phyloP scores from a whole-genome alignment of 2,329 filamentous ascomycete genomes.

The Claviceps sorghi region DNA sequence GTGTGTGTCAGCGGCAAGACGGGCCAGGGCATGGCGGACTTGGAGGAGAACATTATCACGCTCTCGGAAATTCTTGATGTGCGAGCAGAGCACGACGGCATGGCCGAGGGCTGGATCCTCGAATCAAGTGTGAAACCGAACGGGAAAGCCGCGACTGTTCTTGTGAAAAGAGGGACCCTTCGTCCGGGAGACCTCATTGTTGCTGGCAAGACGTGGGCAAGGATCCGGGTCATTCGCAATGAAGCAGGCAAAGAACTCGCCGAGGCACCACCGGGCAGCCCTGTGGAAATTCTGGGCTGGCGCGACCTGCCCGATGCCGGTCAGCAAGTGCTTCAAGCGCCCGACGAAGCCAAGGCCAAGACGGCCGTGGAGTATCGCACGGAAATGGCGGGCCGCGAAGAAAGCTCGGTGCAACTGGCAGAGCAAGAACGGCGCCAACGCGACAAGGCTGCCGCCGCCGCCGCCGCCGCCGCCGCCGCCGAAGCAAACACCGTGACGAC shows the following conservation, averaged over 20 bases:
- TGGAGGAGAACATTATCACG: slow-evolving; percentile 80
- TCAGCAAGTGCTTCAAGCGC: slow-evolving; percentile 72
- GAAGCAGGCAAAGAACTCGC: slow-evolving; percentile 61
- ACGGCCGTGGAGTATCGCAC: slow-evolving; percentile 62
- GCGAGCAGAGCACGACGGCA: slow-evolving; percentile 60
- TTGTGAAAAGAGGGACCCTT: slow-evolving; percentile 78
- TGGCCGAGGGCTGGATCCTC: slow-evolving; percentile 84
- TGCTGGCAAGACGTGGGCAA: slow-evolving; percentile 77
- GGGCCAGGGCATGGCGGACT: slow-evolving; percentile 73
- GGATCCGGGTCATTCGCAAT: slow-evolving; percentile 70
- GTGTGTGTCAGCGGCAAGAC: slow-evolving; percentile 89
- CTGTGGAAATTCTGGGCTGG: slow-evolving; percentile 94
- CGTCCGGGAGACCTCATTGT: slow-evolving; percentile 69
- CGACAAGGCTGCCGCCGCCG: slow-evolving; percentile 32
- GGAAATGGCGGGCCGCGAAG: slow-evolving; percentile 55
- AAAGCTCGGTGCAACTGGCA: slow-evolving; percentile 69
- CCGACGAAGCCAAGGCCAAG: slow-evolving; percentile 63
- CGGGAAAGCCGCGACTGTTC: slow-evolving; percentile 75
- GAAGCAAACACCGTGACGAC: slow-evolving; percentile 17
- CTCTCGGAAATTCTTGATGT: slow-evolving; percentile 84
- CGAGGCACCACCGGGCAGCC: slow-evolving; percentile 72
- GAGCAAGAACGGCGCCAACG: slow-evolving; percentile 50
- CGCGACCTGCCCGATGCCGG: slow-evolving; percentile 67
- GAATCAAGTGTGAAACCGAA: slow-evolving; percentile 78
- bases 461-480: slow-evolving; percentile 24